phyloP scores from a whole-genome alignment of 2,329 filamentous ascomycete species.

The Teratosphaeriaceae sp. region DNA sequence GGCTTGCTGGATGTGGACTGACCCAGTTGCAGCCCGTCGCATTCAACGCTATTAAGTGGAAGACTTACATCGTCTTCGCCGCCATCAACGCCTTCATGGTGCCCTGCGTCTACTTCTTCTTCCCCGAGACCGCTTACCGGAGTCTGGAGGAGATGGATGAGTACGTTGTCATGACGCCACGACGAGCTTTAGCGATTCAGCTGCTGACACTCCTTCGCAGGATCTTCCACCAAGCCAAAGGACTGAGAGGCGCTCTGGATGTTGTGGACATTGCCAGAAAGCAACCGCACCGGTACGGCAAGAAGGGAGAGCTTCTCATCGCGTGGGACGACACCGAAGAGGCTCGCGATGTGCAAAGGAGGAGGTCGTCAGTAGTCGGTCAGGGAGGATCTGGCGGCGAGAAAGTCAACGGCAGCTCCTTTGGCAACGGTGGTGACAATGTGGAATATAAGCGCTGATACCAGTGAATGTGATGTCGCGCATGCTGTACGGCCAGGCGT shows the following conservation, averaged over 20 bases:
- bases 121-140: conserved; percentile 58
- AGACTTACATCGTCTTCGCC: conserved; percentile 61
- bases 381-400: conserved; percentile 5
- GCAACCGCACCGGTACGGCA: conserved; percentile 51
- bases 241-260: conserved; percentile 48
- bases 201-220: not conserved
- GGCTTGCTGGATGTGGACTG: too few species aligned
- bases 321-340: conserved; percentile 39
- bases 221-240: conserved; percentile 20
- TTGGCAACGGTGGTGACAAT: conserved; percentile 1
- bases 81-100: conserved; percentile 57
- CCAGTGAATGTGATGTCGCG: too few species aligned
- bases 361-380: conserved; percentile 16
- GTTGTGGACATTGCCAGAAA: conserved; percentile 44
- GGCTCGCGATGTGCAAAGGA: conserved; percentile 15
- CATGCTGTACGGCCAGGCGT: not conserved
- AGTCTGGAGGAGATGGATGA: conserved; percentile 61
- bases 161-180: too few species aligned
- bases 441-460: too few species aligned
- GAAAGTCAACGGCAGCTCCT: conserved; percentile 9
- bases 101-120: conserved; percentile 44
- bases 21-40: conserved; percentile 51
- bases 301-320: conserved; percentile 51
- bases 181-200: too few species aligned
- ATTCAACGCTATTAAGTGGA: conserved; percentile 42